Evolutionary conservation across 1,284 basidiomycete genomes (phyloP).

Genomic region (Austropuccinia psidii): DNA sequence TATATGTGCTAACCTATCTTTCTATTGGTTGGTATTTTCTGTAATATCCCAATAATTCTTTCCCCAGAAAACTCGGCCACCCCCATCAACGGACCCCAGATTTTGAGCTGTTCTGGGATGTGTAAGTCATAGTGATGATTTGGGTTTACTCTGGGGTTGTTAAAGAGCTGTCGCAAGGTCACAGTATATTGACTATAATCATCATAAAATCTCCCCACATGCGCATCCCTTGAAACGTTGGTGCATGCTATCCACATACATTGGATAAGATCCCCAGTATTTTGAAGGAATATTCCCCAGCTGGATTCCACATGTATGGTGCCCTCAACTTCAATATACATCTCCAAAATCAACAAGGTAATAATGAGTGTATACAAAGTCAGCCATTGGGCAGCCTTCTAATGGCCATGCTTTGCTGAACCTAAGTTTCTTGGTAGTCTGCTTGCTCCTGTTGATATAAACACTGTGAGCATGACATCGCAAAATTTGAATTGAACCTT

Average conservation of each 20-base stretch:
- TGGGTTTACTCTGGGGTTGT: no score
- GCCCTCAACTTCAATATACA: neutral
- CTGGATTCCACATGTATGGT: neutral
- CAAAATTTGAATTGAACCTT: neutral
- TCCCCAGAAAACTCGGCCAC: neutral
- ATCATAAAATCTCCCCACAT: neutral
- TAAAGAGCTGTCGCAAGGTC: neutral
- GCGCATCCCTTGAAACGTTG: no score
- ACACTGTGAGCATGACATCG: neutral
- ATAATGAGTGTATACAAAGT: constrained; percentile 2
- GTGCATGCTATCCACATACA: no score
- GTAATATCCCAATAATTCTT: neutral
- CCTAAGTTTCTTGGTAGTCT: constrained; percentile 13
- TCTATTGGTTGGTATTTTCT: neutral
- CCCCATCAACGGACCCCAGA: neutral
- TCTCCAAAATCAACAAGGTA: neutral
- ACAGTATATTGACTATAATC: neutral
- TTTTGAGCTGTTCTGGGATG: neutral
- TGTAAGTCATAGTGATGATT: neutral
- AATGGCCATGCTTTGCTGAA: neutral
- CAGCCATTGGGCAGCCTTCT: constrained; percentile 24
- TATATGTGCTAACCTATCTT: neutral
- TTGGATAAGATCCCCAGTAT: no score
- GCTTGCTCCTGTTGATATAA: neutral
- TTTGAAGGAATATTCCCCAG: neutral